Evolutionary conservation across 1,284 basidiomycete species (phyloP).

Genomic region (Marasmius sp.): DNA sequence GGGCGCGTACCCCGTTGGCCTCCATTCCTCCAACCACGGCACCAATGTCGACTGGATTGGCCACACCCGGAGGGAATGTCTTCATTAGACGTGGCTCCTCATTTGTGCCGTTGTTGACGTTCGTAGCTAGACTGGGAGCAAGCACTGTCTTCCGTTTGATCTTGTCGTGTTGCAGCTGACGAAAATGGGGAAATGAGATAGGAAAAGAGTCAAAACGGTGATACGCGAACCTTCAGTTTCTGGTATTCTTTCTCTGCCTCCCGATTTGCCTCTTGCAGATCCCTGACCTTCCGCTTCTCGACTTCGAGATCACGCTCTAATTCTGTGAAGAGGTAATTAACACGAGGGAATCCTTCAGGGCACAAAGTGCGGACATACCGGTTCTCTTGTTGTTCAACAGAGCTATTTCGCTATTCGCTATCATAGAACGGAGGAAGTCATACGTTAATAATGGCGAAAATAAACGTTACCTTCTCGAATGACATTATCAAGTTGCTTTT

Average conservation of each 20-base stretch:
- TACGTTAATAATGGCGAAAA: not conserved
- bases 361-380: conserved; percentile 37
- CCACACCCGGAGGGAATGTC: conserved; percentile 19
- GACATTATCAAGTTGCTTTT: conserved; percentile 80
- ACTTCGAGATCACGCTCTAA: conserved; percentile 76
- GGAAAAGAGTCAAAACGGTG: not conserved
- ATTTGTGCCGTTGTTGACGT: conserved; percentile 15
- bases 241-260: conserved; percentile 85
- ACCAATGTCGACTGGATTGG: conserved; percentile 43
- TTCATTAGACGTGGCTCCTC: conserved; percentile 19
- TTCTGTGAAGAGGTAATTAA: conserved; percentile 39
- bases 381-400: conserved; percentile 65
- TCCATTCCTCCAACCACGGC: conserved; percentile 72
- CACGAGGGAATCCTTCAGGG: conserved; percentile 5
- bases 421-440: conserved; percentile 6
- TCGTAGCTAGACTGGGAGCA: conserved; percentile 29
- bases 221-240: conserved; percentile 66
- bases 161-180: conserved; percentile 67
- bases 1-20: conserved; percentile 51
- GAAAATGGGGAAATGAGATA: not conserved
- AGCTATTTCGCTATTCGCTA: conserved; percentile 77
- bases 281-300: conserved; percentile 70
- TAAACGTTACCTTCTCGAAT: conserved; percentile 64
- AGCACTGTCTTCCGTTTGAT: conserved; percentile 78
- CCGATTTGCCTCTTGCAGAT: conserved; percentile 69